Conservation (phyloP, 192 early-diverging fungal genomes). For the Thamnidium elegans region DNA sequence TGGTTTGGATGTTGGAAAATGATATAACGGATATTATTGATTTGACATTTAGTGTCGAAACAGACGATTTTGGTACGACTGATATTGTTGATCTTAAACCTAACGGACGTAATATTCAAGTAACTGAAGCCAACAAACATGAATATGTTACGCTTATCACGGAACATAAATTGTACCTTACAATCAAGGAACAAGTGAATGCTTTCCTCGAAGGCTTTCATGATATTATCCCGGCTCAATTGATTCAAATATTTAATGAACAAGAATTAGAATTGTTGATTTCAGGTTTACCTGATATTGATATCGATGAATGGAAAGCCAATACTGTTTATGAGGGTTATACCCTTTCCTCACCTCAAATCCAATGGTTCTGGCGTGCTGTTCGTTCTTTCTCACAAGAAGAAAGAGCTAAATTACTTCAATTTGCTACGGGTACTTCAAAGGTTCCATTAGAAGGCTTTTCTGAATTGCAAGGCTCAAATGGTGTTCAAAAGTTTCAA, state of each 20-base stretch:
- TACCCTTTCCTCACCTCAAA: conserved; percentile 78
- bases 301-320: conserved; percentile 99
- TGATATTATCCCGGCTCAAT: conserved; percentile 86
- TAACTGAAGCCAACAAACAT: conserved; percentile 94
- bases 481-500: conserved; percentile 98
- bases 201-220: conserved; percentile 92
- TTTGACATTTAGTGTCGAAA: conserved; percentile 90
- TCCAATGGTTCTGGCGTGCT: conserved; percentile 98
- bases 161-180: conserved; percentile 83
- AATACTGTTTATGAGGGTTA: conserved; percentile 97
- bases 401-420: conserved; percentile 93
- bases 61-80: conserved; percentile 88
- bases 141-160: conserved; percentile 94
- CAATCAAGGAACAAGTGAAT: conserved; percentile 93
- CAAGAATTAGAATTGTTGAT: conserved; percentile 98
- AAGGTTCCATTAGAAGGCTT: conserved; percentile 97
- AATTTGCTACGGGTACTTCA: conserved; percentile 95
- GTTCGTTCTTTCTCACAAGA: conserved; percentile 96
- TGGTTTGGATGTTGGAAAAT: conserved; percentile 97
- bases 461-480: conserved; percentile 83
- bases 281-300: conserved; percentile 96
- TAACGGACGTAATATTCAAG: conserved; percentile 79
- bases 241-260: conserved; percentile 97
- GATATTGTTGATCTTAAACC: conserved; percentile 83
- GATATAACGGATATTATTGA: conserved; percentile 95